phyloP scores from a whole-genome alignment of 1,139 yeast species.

The Kodamaea ohmeri region DNA sequence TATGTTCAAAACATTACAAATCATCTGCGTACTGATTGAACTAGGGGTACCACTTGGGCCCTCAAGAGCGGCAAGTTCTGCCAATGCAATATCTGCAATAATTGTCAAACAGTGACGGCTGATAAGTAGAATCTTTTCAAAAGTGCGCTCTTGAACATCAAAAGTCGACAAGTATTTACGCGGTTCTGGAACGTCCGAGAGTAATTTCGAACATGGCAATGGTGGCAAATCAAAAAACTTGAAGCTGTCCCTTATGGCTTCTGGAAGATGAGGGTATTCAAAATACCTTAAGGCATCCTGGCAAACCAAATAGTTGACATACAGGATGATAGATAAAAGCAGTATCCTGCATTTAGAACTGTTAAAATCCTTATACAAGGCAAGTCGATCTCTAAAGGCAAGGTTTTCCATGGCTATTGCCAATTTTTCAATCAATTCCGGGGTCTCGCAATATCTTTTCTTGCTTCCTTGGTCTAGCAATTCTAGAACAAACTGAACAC shows the following conservation, averaged over 20 bases:
- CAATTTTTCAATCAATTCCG: slow-evolving; percentile 12
- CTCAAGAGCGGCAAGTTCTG: not conserved
- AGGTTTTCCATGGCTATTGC: slow-evolving; percentile 7
- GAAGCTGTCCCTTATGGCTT: slow-evolving; percentile 16
- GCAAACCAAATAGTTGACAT: slow-evolving; percentile 22
- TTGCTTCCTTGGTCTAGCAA: slow-evolving; percentile 26
- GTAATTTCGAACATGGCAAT: slow-evolving; percentile 19
- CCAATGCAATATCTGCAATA: not conserved
- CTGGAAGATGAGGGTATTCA: slow-evolving; percentile 18
- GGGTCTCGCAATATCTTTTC: slow-evolving; percentile 13
- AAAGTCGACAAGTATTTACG: not conserved
- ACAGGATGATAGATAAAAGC: slow-evolving; percentile 17
- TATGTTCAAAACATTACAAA: not conserved
- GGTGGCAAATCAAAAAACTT: slow-evolving; percentile 27
- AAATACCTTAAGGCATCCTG: slow-evolving; percentile 2
- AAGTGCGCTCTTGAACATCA: not conserved
- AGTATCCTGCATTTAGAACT: slow-evolving; percentile 26
- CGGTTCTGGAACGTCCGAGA: not conserved
- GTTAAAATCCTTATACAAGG: slow-evolving; percentile 23
- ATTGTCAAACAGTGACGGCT: not conserved
- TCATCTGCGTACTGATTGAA: not conserved
- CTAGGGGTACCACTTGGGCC: not conserved
- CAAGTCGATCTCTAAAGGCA: slow-evolving; percentile 11
- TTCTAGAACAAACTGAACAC: slow-evolving; percentile 21
- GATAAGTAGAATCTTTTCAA: not conserved